These are phyloP conservation scores for Hemileccinum impolitum DNA, from an alignment of 768 basidiomycete species.

Conservation along the genomic window DNA sequence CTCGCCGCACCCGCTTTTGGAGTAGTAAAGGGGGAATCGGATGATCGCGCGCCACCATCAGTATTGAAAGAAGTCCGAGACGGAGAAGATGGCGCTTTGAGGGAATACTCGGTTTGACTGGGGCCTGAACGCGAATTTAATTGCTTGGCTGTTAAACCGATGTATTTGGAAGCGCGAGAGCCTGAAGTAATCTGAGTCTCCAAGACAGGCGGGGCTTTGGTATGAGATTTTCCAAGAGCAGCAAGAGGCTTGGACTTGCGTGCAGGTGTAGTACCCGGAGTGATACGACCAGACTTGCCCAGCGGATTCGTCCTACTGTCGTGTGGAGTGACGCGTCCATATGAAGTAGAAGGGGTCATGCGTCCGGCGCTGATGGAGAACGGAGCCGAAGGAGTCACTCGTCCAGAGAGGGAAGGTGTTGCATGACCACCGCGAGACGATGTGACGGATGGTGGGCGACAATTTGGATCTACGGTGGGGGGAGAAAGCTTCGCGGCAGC, in stretches of 20 bases:
- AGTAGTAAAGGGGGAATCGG: constrained; percentile 61
- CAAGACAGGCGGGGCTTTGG: constrained; percentile 17
- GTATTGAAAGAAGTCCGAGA: constrained; percentile 35
- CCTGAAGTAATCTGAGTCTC: constrained; percentile 66
- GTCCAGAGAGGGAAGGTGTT: constrained; percentile 44
- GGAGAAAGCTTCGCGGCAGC: constrained; percentile 76
- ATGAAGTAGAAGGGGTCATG: constrained; percentile 52
- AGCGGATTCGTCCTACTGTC: constrained; percentile 26
- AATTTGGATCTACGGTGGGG: constrained; percentile 60
- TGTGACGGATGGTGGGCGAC: constrained; percentile 75
- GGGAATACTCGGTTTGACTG: constrained; percentile 17
- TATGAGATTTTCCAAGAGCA: constrained; percentile 35
- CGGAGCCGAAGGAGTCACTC: constrained; percentile 43
- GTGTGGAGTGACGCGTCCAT: constrained; percentile 41
- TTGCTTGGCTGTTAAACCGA: constrained; percentile 81
- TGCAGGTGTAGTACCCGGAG: constrained; percentile 36
- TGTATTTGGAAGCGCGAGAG: constrained; percentile 81
- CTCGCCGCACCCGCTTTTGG: constrained; percentile 53
- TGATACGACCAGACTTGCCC: constrained; percentile 44
- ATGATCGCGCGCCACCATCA: constrained; percentile 36
- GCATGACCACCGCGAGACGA: constrained; percentile 56
- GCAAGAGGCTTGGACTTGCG: constrained; percentile 31
- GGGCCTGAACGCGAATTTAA: constrained; percentile 46
- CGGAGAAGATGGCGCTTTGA: constrained; percentile 33
- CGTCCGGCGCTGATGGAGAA: constrained; percentile 42